Conservation (phyloP, 164 flowering plant genomes). For the Stephania yunnanensis region DNA sequence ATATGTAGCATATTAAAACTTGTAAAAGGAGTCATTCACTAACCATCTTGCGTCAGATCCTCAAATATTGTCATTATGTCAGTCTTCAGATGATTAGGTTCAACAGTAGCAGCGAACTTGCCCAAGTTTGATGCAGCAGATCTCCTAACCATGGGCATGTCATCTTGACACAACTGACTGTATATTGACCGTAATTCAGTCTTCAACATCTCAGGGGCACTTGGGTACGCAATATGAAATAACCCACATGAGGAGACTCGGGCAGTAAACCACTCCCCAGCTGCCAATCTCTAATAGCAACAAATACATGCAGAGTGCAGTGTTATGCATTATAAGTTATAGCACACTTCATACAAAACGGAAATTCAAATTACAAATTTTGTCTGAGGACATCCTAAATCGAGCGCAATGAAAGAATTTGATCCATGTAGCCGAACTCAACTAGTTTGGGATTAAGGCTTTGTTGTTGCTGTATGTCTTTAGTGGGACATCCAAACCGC, state of each 20-base stretch:
- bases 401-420: too few relatives aligned
- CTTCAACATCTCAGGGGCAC: constrained; percentile 74
- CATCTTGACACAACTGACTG: constrained; percentile 92
- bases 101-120: constrained; percentile 95
- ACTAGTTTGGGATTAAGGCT: too few relatives aligned
- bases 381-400: too few relatives aligned
- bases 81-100: constrained; percentile 67
- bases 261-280: constrained; percentile 99
- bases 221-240: constrained; percentile 93
- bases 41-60: constrained; percentile 95
- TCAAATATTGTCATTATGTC: constrained; percentile 91
- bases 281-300: constrained; percentile 70
- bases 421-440: too few relatives aligned
- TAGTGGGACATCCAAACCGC: not conserved
- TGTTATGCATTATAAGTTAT: not conserved
- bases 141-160: constrained; percentile 99
- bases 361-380: not conserved
- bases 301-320: constrained; percentile 6
- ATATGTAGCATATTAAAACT: not conserved
- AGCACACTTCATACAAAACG: not conserved
- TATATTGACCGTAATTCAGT: constrained; percentile 72
- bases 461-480: not conserved
- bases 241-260: constrained; percentile 95
- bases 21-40: not conserved
- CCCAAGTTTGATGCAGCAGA: constrained; percentile 96